These are phyloP conservation scores for Talaromyces sp. DNA, from an alignment of 2,329 filamentous ascomycete genomes.

Conservation along the genomic window DNA sequence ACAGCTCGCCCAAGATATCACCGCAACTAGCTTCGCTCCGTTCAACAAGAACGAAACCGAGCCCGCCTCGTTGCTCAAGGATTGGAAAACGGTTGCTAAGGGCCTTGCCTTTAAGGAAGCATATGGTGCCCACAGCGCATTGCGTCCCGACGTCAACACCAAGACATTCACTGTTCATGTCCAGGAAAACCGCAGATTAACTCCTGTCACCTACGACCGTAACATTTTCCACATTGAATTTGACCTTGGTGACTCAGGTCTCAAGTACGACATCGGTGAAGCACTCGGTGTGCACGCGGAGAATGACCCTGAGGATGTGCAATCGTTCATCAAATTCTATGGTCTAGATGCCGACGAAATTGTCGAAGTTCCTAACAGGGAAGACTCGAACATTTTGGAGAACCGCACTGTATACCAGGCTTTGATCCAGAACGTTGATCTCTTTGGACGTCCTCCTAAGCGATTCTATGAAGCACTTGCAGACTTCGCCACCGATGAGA, in stretches of 20 bases:
- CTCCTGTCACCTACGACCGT: conserved; percentile 80
- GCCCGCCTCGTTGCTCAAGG: conserved; percentile 58
- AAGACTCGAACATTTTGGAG: conserved; percentile 68
- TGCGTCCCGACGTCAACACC: conserved; percentile 79
- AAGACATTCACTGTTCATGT: conserved; percentile 85
- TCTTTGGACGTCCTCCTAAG: conserved; percentile 95
- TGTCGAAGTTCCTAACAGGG: conserved; percentile 85
- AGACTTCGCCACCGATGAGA: conserved; percentile 75
- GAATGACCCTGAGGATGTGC: conserved; percentile 74
- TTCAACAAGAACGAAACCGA: conserved; percentile 74
- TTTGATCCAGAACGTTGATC: conserved; percentile 86
- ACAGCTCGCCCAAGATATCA: conserved; percentile 58
- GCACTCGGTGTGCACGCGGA: conserved; percentile 94
- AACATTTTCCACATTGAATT: conserved; percentile 99
- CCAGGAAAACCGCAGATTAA: conserved; percentile 92
- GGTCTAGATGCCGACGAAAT: conserved; percentile 75
- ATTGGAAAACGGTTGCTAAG: conserved; percentile 82
- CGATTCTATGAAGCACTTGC: conserved; percentile 92
- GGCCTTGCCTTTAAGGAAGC: conserved; percentile 91
- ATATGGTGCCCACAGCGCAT: conserved; percentile 64
- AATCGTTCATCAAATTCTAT: conserved; percentile 85
- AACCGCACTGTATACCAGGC: conserved; percentile 91
- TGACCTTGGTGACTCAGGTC: conserved; percentile 81
- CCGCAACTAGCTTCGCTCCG: conserved; percentile 72
- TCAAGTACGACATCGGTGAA: conserved; percentile 96